phyloP scores from a whole-genome alignment of 2,329 filamentous ascomycete genomes.

The Cladorrhinum sp. region DNA sequence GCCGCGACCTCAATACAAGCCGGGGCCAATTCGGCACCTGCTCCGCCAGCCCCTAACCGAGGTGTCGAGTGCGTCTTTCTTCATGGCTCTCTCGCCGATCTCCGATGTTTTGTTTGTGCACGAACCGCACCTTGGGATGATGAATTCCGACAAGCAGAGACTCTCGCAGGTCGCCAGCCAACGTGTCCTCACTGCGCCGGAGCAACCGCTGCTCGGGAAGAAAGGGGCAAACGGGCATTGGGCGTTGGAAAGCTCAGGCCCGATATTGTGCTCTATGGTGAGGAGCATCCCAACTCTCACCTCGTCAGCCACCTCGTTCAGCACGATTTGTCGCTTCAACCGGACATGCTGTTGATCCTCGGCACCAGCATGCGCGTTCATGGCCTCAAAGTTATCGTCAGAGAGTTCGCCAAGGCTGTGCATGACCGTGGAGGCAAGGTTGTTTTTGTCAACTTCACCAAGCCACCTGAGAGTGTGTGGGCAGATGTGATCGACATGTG shows the following conservation, averaged over 20 bases:
- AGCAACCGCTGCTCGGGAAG: conserved; percentile 59
- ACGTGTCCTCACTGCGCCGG: conserved; percentile 64
- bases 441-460: conserved; percentile 70
- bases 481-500: conserved; percentile 71
- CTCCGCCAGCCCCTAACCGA: conserved; percentile 31
- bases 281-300: conserved; percentile 67
- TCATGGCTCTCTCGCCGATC: conserved; percentile 63
- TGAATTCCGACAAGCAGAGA: conserved; percentile 51
- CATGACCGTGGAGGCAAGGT: conserved; percentile 67
- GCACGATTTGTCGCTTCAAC: conserved; percentile 61
- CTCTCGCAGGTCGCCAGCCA: conserved; percentile 62
- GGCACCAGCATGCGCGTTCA: conserved; percentile 70
- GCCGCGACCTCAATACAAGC: conserved; percentile 12
- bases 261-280: conserved; percentile 71
- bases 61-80: conserved; percentile 67
- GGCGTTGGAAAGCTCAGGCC: conserved; percentile 66
- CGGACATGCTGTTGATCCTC: conserved; percentile 66
- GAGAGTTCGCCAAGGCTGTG: conserved; percentile 68
- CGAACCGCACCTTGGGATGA: conserved; percentile 60
- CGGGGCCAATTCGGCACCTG: conserved; percentile 8
- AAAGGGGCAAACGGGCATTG: conserved; percentile 63
- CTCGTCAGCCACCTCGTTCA: conserved; percentile 66
- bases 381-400: conserved; percentile 66
- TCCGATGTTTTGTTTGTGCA: conserved; percentile 63
- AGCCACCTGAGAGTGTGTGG: conserved; percentile 69